Percentiles rank a stretch among this genome's conserved stretches.
These are phyloP conservation scores for Venturia aucupariae DNA, from an alignment of 2,329 filamentous ascomycete genomes.

Conservation along the genomic window DNA sequence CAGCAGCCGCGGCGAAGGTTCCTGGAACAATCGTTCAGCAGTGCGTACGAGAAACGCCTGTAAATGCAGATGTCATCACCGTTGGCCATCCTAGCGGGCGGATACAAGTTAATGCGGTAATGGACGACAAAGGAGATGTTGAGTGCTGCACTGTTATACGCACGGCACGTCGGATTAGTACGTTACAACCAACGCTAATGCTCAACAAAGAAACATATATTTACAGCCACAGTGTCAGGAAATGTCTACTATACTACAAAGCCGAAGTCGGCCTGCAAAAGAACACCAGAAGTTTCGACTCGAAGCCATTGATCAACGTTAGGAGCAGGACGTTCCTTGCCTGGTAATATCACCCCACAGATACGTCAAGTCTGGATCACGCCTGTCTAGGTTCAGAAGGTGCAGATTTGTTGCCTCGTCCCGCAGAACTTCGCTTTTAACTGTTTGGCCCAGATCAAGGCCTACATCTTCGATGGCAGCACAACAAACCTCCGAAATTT, in stretches of 20 bases:
- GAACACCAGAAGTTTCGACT: too few relatives aligned
- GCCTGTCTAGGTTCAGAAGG: too few relatives aligned
- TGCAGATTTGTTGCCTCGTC: too few relatives aligned
- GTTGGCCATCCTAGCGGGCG: slow-evolving; percentile 32
- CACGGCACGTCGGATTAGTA: slow-evolving; percentile 27
- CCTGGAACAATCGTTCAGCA: slow-evolving; percentile 29
- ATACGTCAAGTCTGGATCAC: too few relatives aligned
- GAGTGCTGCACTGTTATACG: slow-evolving; percentile 26
- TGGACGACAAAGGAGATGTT: slow-evolving; percentile 21
- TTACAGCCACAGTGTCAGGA: not conserved
- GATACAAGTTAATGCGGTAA: slow-evolving; percentile 28
- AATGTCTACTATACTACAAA: not conserved
- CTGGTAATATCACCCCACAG: too few relatives aligned
- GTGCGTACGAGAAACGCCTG: slow-evolving; percentile 21
- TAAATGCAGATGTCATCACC: slow-evolving; percentile 25
- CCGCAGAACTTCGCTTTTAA: too few relatives aligned
- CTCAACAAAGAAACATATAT: not conserved
- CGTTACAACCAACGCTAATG: not conserved
- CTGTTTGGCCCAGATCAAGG: too few relatives aligned
- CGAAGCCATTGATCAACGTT: too few relatives aligned
- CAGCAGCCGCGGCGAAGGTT: slow-evolving; percentile 32
- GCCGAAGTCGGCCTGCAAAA: not conserved
- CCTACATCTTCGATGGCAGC: too few relatives aligned
- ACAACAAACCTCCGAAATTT: too few relatives aligned
- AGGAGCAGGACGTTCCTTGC: too few relatives aligned